Conservation (phyloP, 495 filamentous ascomycete genomes). For the Lindgomyces ingoldianus region DNA sequence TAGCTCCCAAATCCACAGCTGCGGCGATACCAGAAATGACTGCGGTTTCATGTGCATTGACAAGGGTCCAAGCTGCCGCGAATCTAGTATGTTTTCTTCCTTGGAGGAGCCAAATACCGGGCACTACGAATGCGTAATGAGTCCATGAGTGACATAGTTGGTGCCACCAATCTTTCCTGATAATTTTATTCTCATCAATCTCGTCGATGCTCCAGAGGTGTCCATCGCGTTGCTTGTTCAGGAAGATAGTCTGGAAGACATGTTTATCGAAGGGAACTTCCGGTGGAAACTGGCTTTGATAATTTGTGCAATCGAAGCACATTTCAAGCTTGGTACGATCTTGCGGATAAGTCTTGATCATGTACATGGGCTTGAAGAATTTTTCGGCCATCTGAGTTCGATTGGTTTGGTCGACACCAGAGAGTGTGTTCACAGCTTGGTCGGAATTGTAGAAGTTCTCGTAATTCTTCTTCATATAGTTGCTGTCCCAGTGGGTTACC, state of each 20-base stretch:
- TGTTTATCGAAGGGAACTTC: slow-evolving; percentile 58
- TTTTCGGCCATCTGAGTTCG: slow-evolving; percentile 57
- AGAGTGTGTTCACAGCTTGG: slow-evolving; percentile 47
- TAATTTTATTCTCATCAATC: slow-evolving; percentile 69
- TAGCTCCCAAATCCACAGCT: slow-evolving; percentile 73
- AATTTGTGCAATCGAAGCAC: slow-evolving; percentile 83
- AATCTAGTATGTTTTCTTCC: slow-evolving; percentile 67
- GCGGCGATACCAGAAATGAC: slow-evolving; percentile 77
- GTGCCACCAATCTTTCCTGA: slow-evolving; percentile 80
- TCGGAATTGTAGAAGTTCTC: slow-evolving; percentile 64
- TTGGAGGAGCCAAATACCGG: slow-evolving; percentile 80
- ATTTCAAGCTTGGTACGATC: slow-evolving; percentile 76
- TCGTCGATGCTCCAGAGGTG: slow-evolving; percentile 71
- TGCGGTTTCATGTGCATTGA: slow-evolving; percentile 84
- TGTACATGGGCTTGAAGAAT: slow-evolving; percentile 77
- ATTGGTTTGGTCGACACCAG: slow-evolving; percentile 51
- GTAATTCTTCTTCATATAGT: slow-evolving; percentile 75
- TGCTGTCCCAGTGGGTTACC: slow-evolving; percentile 74
- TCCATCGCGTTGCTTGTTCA: slow-evolving; percentile 64
- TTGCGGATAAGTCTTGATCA: slow-evolving; percentile 66
- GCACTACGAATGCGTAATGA: slow-evolving; percentile 75
- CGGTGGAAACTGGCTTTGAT: slow-evolving; percentile 77
- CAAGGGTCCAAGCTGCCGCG: slow-evolving; percentile 76
- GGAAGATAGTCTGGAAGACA: slow-evolving; percentile 82
- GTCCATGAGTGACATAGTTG: slow-evolving; percentile 81